Evolutionary conservation across 2,329 filamentous ascomycete species (phyloP).

Genomic region (Cladosporium phlei): DNA sequence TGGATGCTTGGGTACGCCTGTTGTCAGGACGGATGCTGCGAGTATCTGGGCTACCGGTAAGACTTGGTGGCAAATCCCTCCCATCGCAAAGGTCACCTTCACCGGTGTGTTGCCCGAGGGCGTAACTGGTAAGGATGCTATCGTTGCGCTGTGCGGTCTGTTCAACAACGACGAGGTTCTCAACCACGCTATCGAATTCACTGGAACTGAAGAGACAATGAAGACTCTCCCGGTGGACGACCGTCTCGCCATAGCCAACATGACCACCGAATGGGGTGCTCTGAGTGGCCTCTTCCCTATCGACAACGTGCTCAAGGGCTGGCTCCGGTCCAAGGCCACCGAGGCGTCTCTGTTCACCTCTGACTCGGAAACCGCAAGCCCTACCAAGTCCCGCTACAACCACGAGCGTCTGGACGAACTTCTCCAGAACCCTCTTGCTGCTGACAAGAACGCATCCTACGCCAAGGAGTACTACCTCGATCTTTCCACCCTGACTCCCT

Average conservation of each 20-base stretch:
- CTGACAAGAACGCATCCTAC: slow-evolving; percentile 74
- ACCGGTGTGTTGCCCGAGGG: slow-evolving; percentile 70
- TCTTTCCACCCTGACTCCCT: slow-evolving; percentile 76
- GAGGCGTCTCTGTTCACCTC: slow-evolving; percentile 57
- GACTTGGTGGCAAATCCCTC: slow-evolving; percentile 88
- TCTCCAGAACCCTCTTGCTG: slow-evolving; percentile 58
- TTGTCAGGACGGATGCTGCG: slow-evolving; percentile 84
- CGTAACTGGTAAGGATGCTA: slow-evolving; percentile 90
- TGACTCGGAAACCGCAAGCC: slow-evolving; percentile 43
- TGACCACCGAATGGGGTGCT: slow-evolving; percentile 79
- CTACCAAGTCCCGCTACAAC: slow-evolving; percentile 58
- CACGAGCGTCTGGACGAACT: slow-evolving; percentile 71
- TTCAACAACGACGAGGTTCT: slow-evolving; percentile 85
- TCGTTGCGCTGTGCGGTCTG: slow-evolving; percentile 78
- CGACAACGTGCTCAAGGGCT: slow-evolving; percentile 64
- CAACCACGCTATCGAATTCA: slow-evolving; percentile 87
- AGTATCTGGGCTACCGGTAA: slow-evolving; percentile 76
- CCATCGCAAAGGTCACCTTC: slow-evolving; percentile 73
- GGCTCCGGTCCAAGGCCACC: slow-evolving; percentile 74
- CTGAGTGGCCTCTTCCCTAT: slow-evolving; percentile 75
- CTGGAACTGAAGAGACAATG: slow-evolving; percentile 73
- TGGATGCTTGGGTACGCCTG: slow-evolving; percentile 68
- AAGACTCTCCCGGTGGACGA: slow-evolving; percentile 66
- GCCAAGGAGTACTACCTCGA: slow-evolving; percentile 79
- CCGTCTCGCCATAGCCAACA: slow-evolving; percentile 70